Evolutionary conservation across 768 basidiomycete species (phyloP).

Genomic region (Xerocomus spinulosus): DNA sequence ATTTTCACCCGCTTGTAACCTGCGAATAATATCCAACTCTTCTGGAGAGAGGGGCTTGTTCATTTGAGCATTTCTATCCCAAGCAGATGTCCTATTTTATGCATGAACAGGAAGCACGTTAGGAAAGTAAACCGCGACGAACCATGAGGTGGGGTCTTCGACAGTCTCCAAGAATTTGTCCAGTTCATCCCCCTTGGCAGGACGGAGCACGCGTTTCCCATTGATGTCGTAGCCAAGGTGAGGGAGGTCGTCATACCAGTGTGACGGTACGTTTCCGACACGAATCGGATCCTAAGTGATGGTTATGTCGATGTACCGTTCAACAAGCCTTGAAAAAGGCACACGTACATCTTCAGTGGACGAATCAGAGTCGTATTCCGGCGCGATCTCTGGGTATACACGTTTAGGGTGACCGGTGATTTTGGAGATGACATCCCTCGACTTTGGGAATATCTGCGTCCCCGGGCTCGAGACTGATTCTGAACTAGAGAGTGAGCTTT

Average conservation of each 20-base stretch:
- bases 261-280: slow-evolving; percentile 90
- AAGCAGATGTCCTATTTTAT: slow-evolving; percentile 76
- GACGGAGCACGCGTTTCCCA: slow-evolving; percentile 90
- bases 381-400: slow-evolving; percentile 85
- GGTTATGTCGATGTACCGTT: slow-evolving; percentile 7
- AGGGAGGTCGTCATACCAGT: slow-evolving; percentile 99
- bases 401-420: slow-evolving; percentile 83
- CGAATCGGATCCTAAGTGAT: slow-evolving; percentile 79
- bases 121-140: slow-evolving; percentile 19
- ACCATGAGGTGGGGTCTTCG: slow-evolving; percentile 91
- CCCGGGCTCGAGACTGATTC: slow-evolving; percentile 39
- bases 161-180: slow-evolving; percentile 95
- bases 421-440: slow-evolving; percentile 66
- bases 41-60: slow-evolving; percentile 84
- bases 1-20: slow-evolving; percentile 87
- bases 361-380: slow-evolving; percentile 87
- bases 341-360: slow-evolving; percentile 82
- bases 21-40: slow-evolving; percentile 91
- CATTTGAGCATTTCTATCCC: slow-evolving; percentile 81
- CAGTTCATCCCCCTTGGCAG: slow-evolving; percentile 92
- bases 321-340: not conserved
- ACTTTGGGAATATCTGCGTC: slow-evolving; percentile 54
- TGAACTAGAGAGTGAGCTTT: slow-evolving; percentile 31
- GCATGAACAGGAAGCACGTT: not conserved
- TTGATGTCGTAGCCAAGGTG: slow-evolving; percentile 96